phyloP scores from a whole-genome alignment of 2,329 filamentous ascomycete species.

The Myriosclerotinia curreyana region DNA sequence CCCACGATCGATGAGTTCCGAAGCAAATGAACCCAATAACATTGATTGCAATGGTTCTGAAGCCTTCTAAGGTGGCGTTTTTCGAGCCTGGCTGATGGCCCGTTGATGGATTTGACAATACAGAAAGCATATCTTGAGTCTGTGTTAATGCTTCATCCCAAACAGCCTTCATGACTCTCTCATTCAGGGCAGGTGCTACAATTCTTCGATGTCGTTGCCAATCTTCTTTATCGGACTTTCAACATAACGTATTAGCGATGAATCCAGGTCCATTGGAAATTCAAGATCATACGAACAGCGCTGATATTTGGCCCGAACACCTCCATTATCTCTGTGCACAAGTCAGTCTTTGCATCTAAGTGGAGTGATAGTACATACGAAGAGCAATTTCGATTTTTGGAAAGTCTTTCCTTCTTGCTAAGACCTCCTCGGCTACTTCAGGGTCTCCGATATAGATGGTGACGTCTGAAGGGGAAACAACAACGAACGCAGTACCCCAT shows the following conservation, averaged over 20 bases:
- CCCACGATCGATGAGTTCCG: slow-evolving; percentile 32
- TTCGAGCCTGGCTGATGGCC: slow-evolving; percentile 33
- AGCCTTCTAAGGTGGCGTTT: slow-evolving; percentile 29
- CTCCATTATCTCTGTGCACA: background rate
- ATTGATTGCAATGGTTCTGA: slow-evolving; percentile 49
- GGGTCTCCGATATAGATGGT: slow-evolving; percentile 23
- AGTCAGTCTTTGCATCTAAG: background rate
- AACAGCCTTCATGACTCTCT: slow-evolving; percentile 42
- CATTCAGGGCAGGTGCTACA: slow-evolving; percentile 44
- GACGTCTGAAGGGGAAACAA: slow-evolving; percentile 21
- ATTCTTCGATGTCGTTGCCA: slow-evolving; percentile 46
- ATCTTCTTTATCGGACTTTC: slow-evolving; percentile 38
- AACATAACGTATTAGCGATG: slow-evolving; percentile 23
- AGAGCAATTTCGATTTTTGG: slow-evolving; percentile 19
- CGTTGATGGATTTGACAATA: slow-evolving; percentile 34
- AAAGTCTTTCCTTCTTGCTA: slow-evolving; percentile 23
- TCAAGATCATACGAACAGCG: background rate
- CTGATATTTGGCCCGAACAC: slow-evolving; percentile 4
- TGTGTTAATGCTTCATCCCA: slow-evolving; percentile 41
- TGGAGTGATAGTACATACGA: background rate
- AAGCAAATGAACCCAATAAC: slow-evolving; percentile 53
- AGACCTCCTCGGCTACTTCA: slow-evolving; percentile 22
- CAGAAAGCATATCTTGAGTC: slow-evolving; percentile 36
- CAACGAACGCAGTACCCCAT: slow-evolving; percentile 22
- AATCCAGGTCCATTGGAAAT: background rate